Evolutionary conservation across 2,329 filamentous ascomycete species (phyloP), one percentile per base, ranked within the genome.

Genomic region (Penicillium glabrum): DNA sequence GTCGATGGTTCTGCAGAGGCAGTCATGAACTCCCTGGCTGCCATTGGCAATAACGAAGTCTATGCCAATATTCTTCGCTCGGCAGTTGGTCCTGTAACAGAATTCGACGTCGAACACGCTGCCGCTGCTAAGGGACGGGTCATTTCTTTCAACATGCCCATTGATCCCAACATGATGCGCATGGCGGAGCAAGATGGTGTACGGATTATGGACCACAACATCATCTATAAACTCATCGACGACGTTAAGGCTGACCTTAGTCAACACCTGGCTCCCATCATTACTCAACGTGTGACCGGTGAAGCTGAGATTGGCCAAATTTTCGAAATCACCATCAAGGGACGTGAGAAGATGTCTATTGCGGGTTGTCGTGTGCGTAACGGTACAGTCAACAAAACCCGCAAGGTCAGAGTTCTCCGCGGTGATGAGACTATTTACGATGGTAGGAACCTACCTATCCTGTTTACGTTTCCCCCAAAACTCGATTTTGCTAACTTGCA

Each of bases 1-100:
- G 95, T 98, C 19, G 90, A 89, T 59, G 95, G 95, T 37, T 98
- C 93, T 0, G 92, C 93, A 0, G 95, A 99, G 78, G 95, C 95
- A 2, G 89, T 98, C 3, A 82, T 87, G 58, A 88, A 90, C 48
- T 88, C 89, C 9, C 82, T 99, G 57, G 79, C 86, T 59, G 86
- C 88, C 57, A 81, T 97, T 61, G 92, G 93, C 61, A 96, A 89
- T 76, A 87, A 91, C 65, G 91, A 98, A 71, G 88, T 97, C 39
- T 84, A 81, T 31, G 84, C 93, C 14, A 85, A 86, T 55, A 82
- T 99, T 57, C 83, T 99, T 35, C 86, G 89, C 23, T 88, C 89
- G 3, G 86, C 83, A 2, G 89, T 95, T 1, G 96, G 95, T 1
- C 81, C 87, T 24, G 83, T 98, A 43, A 86, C 84, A 33, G 91